Percentiles rank a stretch among this genome's conserved stretches.
These are phyloP conservation scores for Pseudonitzschia multiseries DNA, from an alignment of 108 stramenopile species.

Conservation along the genomic window DNA sequence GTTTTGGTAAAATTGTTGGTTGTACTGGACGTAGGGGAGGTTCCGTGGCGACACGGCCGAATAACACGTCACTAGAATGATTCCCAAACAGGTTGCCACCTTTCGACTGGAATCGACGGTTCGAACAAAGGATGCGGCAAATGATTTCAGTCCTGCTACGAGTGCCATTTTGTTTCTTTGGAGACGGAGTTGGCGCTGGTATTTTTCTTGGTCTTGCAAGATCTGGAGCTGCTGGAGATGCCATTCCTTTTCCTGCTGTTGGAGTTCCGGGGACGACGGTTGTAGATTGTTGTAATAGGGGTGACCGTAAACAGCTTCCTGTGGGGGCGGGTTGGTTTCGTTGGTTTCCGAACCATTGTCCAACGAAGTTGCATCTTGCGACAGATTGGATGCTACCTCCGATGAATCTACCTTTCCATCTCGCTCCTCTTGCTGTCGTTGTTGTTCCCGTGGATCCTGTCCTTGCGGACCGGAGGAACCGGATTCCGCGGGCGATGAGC, in stretches of 20 bases:
- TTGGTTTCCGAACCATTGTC: background rate
- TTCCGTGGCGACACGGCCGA: conserved; percentile 76
- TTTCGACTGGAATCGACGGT: conserved; percentile 23
- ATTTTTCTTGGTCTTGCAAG: conserved; percentile 4
- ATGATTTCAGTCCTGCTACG: background rate
- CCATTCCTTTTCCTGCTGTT: background rate
- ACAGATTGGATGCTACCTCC: background rate
- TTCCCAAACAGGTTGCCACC: conserved; percentile 7
- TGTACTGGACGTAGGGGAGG: conserved; percentile 65
- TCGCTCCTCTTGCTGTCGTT: conserved; percentile 26
- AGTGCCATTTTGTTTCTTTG: background rate
- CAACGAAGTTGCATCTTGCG: background rate
- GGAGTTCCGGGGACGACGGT: background rate
- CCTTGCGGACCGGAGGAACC: background rate
- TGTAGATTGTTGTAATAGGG: background rate
- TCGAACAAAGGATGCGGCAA: background rate
- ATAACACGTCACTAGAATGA: conserved; percentile 43
- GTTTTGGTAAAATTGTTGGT: conserved; percentile 68
- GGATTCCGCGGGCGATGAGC: no score
- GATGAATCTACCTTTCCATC: conserved; percentile 6
- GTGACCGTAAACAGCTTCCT: background rate
- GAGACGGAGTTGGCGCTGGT: background rate
- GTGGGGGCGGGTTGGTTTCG: conserved; percentile 5
- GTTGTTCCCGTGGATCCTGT: background rate
- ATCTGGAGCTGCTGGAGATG: background rate